Base-by-base conservation (phyloP, 2,329 filamentous ascomycete species). In the Hypoxylon sp. region DNA sequence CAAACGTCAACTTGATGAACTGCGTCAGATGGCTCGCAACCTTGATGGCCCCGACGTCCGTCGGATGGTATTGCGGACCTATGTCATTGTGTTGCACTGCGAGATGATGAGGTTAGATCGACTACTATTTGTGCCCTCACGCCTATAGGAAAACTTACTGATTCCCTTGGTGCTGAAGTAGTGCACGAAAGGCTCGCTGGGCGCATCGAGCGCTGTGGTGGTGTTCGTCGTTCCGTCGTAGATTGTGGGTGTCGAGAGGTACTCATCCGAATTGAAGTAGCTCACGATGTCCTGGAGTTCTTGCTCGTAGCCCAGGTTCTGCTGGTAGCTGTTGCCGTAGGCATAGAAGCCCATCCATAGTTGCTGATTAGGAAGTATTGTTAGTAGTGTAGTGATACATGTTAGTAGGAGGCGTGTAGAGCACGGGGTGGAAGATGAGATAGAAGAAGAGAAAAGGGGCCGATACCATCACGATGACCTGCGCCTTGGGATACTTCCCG, bases 161-260 rank as follows among this genome's bases (percentile, higher is more conserved):
- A 86, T 80, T 1, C 82, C 82, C 7, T 75, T 80, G 0, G 79
- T 84, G 60, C 84, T 81, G 69, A 86, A 86, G 59, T 83, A 82
- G 61, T 83, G 77, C 20, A 86, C 79, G 43, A 82, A 85, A 0
- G 75, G 73, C 48, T 75, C 61, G 26, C 62, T 63, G 8, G 63
- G 62, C 15, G 51, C 63, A 43, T 69, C 57, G 1, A 68, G 66
- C 2, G 48, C 63, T 16, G 63, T 68, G 1, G 67, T 73, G 15
- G 63, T 69, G 42, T 75, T 73, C 12, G 66, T 74, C 19, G 68
- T 65, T 7, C 67, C 73, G 48, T 77, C 69, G 65, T 73, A 78
- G 7, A 71, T 64, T 6, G 65, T 54, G 0, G 74, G 73, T 17
- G 70, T 69, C 3, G 59, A 60, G 13, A 78, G 67, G 54, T 77